Percentiles rank a stretch among this genome's conserved stretches.
These are phyloP conservation scores for Scedosporium dehoogii DNA, from an alignment of 2,329 filamentous ascomycete genomes.

Conservation along the genomic window DNA sequence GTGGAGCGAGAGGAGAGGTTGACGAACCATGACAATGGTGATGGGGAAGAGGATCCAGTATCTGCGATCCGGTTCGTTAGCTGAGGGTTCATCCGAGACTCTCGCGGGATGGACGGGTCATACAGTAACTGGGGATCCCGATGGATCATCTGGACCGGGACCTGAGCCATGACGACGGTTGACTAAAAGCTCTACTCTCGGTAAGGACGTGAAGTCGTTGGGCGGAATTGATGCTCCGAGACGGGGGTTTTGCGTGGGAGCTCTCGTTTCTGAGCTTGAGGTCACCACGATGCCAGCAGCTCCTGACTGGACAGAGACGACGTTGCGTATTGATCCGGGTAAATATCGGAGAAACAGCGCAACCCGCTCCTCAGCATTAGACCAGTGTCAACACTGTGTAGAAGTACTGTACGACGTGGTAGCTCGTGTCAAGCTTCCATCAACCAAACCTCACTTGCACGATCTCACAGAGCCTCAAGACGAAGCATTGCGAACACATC, in stretches of 20 bases:
- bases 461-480: background rate
- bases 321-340: background rate
- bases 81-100: conserved; percentile 5
- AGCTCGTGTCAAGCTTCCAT: conserved; percentile 2
- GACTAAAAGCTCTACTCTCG: background rate
- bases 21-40: conserved; percentile 75
- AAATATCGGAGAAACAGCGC: background rate
- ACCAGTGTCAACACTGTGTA: background rate
- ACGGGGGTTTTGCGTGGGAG: background rate
- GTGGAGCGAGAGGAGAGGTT: background rate
- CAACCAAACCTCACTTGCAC: conserved; percentile 7
- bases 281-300: conserved; percentile 1
- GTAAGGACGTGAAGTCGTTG: background rate
- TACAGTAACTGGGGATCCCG: conserved; percentile 97
- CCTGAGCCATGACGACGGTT: conserved; percentile 60
- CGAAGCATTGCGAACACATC: background rate
- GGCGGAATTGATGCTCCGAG: background rate
- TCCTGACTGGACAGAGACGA: background rate
- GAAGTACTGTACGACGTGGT: conserved; percentile 7
- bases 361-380: background rate
- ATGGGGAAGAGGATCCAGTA: conserved; percentile 99
- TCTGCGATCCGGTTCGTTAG: conserved; percentile 35
- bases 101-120: conserved; percentile 21
- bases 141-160: conserved; percentile 88
- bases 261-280: background rate